Percentiles rank a stretch among this genome's conserved stretches.
phyloP scores from a whole-genome alignment of 805 yeast species.

The Diddensiella caesifluorescens region DNA sequence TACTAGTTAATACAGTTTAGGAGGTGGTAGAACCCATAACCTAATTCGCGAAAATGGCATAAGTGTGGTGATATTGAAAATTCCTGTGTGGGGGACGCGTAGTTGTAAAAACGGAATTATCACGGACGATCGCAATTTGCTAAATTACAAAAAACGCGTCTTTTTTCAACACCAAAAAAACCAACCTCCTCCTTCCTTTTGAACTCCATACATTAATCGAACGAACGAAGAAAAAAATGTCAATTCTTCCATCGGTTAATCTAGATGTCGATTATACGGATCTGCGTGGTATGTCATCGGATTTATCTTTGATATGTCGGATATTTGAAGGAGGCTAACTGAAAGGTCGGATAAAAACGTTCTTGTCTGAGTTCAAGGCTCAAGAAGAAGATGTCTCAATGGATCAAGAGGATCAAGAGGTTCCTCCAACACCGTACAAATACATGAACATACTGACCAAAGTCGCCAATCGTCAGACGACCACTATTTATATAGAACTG shows the following conservation, averaged over 20 bases:
- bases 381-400: constrained; percentile 31
- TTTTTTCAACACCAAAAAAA: constrained; percentile 1
- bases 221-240: constrained; percentile 2
- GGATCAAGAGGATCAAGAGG: constrained; percentile 10
- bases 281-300: constrained; percentile 40
- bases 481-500: constrained; percentile 66
- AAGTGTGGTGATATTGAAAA: too few relatives aligned
- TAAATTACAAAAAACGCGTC: constrained; percentile 5
- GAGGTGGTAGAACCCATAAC: too few relatives aligned
- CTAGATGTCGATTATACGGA: constrained; percentile 69
- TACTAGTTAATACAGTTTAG: too few relatives aligned
- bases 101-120: too few relatives aligned
- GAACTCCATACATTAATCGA: not conserved
- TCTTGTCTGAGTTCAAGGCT: constrained; percentile 61
- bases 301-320: too few relatives aligned
- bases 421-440: constrained; percentile 35
- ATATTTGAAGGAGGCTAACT: too few relatives aligned
- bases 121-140: too few relatives aligned
- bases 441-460: constrained; percentile 70
- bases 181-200: constrained; percentile 1
- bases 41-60: too few relatives aligned
- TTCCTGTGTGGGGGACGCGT: too few relatives aligned
- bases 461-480: constrained; percentile 75
- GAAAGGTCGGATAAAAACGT: constrained; percentile 49
- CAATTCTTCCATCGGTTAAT: constrained; percentile 57